Evolutionary conservation across 176 grass and related monocot species (phyloP), one percentile per base, ranked within the genome.

Genomic region (Puccinellia tenuiflora): DNA sequence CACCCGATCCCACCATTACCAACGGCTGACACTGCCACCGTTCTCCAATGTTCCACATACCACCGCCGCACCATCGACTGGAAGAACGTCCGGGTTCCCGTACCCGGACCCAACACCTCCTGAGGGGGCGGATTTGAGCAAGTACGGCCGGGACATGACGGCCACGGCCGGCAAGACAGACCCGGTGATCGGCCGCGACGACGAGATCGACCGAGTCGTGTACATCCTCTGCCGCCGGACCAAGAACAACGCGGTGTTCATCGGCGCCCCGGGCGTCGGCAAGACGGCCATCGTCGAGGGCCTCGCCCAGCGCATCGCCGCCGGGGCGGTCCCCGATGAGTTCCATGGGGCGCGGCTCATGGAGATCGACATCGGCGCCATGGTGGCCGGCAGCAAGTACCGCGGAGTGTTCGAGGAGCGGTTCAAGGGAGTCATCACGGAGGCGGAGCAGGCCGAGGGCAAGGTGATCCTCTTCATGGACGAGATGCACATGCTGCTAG

Each of bases 281-380:
- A 92, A 92, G 69, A 90, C 90, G 38, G 87, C 87, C 67, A 85
- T 92, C 24, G 87, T 65, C n/a, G 84, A 90, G 79, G 90, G 87
- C 38, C 79, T 92, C 12, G 84, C 83, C 3, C 87, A 71, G 55
- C 84, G 75, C 67, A 83, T 92, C 24, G 80, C 63, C 3, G 30
- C 48, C 0, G 79, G 83, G 6, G 43, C 56, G 0, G 84, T 92
- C 10, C 87, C 90, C 1, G 28, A 24, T 0, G 6, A 63, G 1
- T 78, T 86, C 13, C 25, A 11, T 2, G 69, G 73, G 0, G 62
- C 45, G 0, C 33, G 79, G 1, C 57, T 87, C 0, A 4, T 87
- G 16, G 69, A 81, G 45, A 6, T 88, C 46, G 86, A 88, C 60
- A 4, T 83, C 2, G 86, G 5, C 4, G 80, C 79, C 0, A 55